Percentiles rank a stretch among this genome's conserved stretches.
These are phyloP conservation scores for Heritiera littoralis DNA, from an alignment of 345 rosid genomes.

Conservation along the genomic window DNA sequence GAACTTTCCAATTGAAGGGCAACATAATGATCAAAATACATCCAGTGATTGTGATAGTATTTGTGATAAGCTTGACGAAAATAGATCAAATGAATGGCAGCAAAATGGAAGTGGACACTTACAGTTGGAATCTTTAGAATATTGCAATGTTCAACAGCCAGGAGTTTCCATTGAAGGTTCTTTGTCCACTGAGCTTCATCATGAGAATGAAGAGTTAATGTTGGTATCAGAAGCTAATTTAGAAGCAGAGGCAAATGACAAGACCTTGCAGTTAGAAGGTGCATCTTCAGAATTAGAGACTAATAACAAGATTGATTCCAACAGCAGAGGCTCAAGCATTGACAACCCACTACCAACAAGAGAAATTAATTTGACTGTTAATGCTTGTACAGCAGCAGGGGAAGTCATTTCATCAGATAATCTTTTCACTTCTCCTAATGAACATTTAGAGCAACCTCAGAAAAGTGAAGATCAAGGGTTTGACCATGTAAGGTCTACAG, in stretches of 20 bases:
- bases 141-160: constrained; percentile 17
- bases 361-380: constrained; percentile 16
- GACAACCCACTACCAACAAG: constrained; percentile 5
- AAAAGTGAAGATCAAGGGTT: constrained; percentile 14
- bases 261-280: constrained; percentile 21
- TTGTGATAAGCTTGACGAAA: constrained; percentile 22
- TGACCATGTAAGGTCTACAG: constrained; percentile 27
- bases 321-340: constrained; percentile 12
- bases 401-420: constrained; percentile 26
- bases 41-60: background rate
- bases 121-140: constrained; percentile 16
- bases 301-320: constrained; percentile 20
- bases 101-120: constrained; percentile 26
- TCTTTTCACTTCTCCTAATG: constrained; percentile 25
- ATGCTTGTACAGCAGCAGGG: constrained; percentile 19
- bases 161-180: constrained; percentile 22
- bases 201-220: constrained; percentile 30
- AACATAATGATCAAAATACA: background rate
- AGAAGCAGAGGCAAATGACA: constrained; percentile 27
- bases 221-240: constrained; percentile 20
- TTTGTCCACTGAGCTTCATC: constrained; percentile 23
- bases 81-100: constrained; percentile 28
- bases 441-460: constrained; percentile 31
- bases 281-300: constrained; percentile 26
- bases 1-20: constrained; percentile 28